Evolutionary conservation across 306 rosid species (phyloP).

Genomic region (Coriaria nepalensis): DNA sequence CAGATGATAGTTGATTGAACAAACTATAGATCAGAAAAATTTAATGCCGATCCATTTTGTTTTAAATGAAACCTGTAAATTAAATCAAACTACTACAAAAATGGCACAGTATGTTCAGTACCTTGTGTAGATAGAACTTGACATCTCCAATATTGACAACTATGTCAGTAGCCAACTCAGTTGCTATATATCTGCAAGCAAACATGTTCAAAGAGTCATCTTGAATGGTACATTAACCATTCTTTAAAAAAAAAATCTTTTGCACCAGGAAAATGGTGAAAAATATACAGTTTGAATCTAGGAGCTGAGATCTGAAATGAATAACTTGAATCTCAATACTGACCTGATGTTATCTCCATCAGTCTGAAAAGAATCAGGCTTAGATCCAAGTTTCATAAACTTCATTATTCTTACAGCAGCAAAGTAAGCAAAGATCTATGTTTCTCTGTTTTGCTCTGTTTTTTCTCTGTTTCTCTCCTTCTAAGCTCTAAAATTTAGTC

Average conservation of each 20-base stretch:
- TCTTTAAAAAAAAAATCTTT: too few species aligned
- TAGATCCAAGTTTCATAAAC: constrained; percentile 94
- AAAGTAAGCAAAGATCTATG: constrained; percentile 4
- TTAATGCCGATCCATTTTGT: too few species aligned
- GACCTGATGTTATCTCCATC: constrained; percentile 68
- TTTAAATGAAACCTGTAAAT: too few species aligned
- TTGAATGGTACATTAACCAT: too few species aligned
- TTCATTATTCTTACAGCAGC: constrained; percentile 35
- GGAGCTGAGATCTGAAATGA: too few species aligned
- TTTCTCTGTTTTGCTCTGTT: background rate
- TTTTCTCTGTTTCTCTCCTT: background rate
- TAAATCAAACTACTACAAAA: background rate
- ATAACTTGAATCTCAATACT: constrained; percentile 12
- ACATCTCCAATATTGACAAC: constrained; percentile 54
- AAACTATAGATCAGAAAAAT: too few species aligned
- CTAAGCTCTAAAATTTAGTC: background rate
- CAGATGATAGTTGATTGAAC: too few species aligned
- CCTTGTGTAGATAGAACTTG: constrained; percentile 88
- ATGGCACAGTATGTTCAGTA: constrained; percentile 22
- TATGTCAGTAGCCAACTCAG: constrained; percentile 66
- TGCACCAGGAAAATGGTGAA: too few species aligned
- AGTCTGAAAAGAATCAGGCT: constrained; percentile 70
- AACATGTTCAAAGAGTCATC: background rate
- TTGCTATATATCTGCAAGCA: constrained; percentile 54
- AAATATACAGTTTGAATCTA: too few species aligned